These are phyloP conservation scores for Leccinum pellstonianum DNA, from an alignment of 768 basidiomycete genomes.

Conservation along the genomic window DNA sequence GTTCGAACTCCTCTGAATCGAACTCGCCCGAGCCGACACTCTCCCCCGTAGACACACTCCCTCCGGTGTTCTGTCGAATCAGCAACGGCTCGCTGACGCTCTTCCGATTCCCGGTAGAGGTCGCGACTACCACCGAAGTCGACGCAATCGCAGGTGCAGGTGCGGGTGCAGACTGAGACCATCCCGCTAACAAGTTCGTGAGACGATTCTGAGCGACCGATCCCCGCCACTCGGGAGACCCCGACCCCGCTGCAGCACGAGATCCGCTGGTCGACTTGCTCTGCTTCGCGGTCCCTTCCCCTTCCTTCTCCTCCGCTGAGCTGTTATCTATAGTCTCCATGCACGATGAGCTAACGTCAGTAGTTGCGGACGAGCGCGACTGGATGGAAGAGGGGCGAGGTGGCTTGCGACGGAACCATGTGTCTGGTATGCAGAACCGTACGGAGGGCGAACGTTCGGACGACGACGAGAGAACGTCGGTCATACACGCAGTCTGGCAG, in stretches of 20 bases:
- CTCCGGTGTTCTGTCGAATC: slow-evolving; percentile 46
- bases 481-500: slow-evolving; percentile 14
- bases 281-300: slow-evolving; percentile 64
- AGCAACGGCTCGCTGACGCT: slow-evolving; percentile 73
- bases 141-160: slow-evolving; percentile 19
- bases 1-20: slow-evolving; percentile 55
- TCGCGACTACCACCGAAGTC: slow-evolving; percentile 29
- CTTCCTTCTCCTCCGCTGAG: slow-evolving; percentile 35
- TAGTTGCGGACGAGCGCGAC: slow-evolving; percentile 53
- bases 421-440: slow-evolving; percentile 71
- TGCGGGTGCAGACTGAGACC: slow-evolving; percentile 52
- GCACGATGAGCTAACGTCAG: slow-evolving; percentile 34
- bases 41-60: slow-evolving; percentile 26
- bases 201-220: slow-evolving; percentile 58
- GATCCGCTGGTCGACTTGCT: too few relatives aligned
- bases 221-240: slow-evolving; percentile 49
- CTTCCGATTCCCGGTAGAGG: slow-evolving; percentile 44
- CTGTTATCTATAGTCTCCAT: not conserved
- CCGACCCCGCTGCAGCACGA: too few relatives aligned
- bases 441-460: slow-evolving; percentile 32
- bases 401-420: slow-evolving; percentile 75
- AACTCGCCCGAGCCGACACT: slow-evolving; percentile 32
- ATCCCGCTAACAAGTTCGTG: slow-evolving; percentile 65
- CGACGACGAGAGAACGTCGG: slow-evolving; percentile 17
- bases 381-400: slow-evolving; percentile 48